Base-by-base conservation (phyloP, 805 yeast species). In the Yamadazyma phyllophila region DNA sequence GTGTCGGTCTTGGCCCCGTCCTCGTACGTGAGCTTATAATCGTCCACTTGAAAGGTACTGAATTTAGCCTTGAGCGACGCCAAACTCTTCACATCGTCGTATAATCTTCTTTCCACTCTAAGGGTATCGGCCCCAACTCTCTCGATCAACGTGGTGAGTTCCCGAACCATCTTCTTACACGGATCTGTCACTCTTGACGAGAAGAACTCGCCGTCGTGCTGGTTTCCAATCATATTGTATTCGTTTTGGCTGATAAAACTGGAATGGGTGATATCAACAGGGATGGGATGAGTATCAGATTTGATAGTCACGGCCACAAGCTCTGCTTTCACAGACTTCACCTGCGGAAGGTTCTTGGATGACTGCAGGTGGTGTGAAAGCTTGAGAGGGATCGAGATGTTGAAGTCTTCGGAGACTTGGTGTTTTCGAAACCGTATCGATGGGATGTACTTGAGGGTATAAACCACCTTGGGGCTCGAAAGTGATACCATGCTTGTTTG, bases 251-350 rank as follows among this genome's bases (percentile, higher is more conserved):
- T 50, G 49, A 68, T 67, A 45, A 68, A 66, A 64, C 69, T 61
- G 20, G 68, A 74, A 44, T 66, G 73, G 46, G 62, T 65, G 48
- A 71, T 53, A 35, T 70, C 74, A 5, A 71, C 56, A 1, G 77
- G 77, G 12, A 71, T 64, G 7, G 52, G 59, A 41, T 69, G 58
- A 40, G 67, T 69, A 16, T 55, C 56, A 2, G 74, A 63, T 27
- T 65, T 47, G 10, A 67, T 55, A 2, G 74, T 67, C n/a, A 63
- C 58, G 4, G 55, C 68, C 17, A 67, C 65, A 43, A 71, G 54
- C 41, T 71, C 76, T 11, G 64, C 54, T n/a, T 56, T 50, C 7
- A 69, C 37, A 3, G 57, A 52, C 49, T 67, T 70, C 41, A 71
- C 53, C n/a, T 65, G 68, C 0, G 76, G 76, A 9, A 55, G 36